These are phyloP conservation scores for Ustilago crameri DNA, from an alignment of 1,284 basidiomycete genomes.

Conservation along the genomic window DNA sequence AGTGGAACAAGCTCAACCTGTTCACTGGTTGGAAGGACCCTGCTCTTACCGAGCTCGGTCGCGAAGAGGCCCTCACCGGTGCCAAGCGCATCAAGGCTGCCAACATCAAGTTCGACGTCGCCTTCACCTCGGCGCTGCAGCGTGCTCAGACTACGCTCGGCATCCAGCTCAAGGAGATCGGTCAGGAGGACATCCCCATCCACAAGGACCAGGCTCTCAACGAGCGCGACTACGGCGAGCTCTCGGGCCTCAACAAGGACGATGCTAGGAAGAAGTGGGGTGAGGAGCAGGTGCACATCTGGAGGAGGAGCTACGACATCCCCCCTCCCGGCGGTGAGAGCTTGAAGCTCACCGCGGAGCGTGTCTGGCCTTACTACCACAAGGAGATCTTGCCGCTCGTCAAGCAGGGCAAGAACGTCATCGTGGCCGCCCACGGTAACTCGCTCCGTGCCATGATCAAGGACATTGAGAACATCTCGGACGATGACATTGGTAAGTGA, in stretches of 20 bases:
- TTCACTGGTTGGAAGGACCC: conserved; percentile 69
- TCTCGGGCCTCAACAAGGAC: conserved; percentile 70
- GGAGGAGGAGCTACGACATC: conserved; percentile 68
- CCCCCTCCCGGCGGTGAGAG: conserved; percentile 70
- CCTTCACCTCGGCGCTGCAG: conserved; percentile 70
- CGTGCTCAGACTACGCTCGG: conserved; percentile 70
- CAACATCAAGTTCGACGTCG: conserved; percentile 67
- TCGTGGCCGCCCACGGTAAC: conserved; percentile 70
- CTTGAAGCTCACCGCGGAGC: conserved; percentile 69
- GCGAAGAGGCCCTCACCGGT: conserved; percentile 66
- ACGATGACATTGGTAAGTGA: conserved; percentile 67
- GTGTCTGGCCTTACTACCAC: conserved; percentile 70
- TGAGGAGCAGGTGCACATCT: conserved; percentile 70
- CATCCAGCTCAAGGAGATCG: conserved; percentile 69
- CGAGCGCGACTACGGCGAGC: conserved; percentile 70
- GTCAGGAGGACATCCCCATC: conserved; percentile 67
- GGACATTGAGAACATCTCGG: conserved; percentile 68
- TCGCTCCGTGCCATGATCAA: conserved; percentile 69
- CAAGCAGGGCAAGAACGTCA: conserved; percentile 69
- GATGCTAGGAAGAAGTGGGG: conserved; percentile 70
- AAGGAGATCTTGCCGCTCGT: conserved; percentile 69
- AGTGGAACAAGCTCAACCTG: conserved; percentile 69
- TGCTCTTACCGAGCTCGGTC: conserved; percentile 65
- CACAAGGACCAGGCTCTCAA: conserved; percentile 70
- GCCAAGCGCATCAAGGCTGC: conserved; percentile 65